These are phyloP conservation scores for Penium margaritaceum DNA, from an alignment of 139 green algal species.

Conservation along the genomic window DNA sequence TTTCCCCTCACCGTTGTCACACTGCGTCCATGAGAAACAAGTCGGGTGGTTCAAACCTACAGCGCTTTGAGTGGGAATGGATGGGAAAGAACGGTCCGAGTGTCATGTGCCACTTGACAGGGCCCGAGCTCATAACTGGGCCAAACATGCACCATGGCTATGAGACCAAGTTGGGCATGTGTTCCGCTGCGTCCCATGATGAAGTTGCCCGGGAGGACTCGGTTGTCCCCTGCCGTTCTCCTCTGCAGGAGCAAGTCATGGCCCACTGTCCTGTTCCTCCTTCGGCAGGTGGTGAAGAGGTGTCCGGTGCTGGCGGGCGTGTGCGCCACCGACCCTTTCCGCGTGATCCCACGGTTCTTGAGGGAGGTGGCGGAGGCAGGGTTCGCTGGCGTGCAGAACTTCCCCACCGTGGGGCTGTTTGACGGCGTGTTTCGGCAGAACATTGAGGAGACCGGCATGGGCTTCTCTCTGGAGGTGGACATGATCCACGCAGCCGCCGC, in stretches of 20 bases:
- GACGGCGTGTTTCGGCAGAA: conserved; percentile 1
- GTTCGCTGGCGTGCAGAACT: conserved; percentile 15
- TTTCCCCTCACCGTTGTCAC: too few relatives aligned
- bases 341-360: background rate
- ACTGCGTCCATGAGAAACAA: too few relatives aligned
- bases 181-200: too few relatives aligned
- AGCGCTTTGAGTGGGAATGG: too few relatives aligned
- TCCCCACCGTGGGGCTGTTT: conserved; percentile 8
- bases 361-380: background rate
- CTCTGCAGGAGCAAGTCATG: background rate
- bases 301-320: background rate
- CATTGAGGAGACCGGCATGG: conserved; percentile 15
- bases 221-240: background rate
- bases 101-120: background rate
- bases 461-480: background rate
- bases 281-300: conserved; percentile 1
- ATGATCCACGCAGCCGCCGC: background rate
- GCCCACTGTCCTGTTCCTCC: background rate
- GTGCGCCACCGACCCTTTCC: conserved; percentile 10
- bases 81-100: too few relatives aligned
- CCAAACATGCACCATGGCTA: background rate
- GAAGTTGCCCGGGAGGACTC: too few relatives aligned
- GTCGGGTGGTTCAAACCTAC: too few relatives aligned
- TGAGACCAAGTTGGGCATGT: too few relatives aligned
- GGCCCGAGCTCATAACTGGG: background rate